Evolutionary conservation across 352 stramenopile species (phyloP), one percentile per base, ranked within the genome.

Genomic region (Globisporangium parvum): DNA sequence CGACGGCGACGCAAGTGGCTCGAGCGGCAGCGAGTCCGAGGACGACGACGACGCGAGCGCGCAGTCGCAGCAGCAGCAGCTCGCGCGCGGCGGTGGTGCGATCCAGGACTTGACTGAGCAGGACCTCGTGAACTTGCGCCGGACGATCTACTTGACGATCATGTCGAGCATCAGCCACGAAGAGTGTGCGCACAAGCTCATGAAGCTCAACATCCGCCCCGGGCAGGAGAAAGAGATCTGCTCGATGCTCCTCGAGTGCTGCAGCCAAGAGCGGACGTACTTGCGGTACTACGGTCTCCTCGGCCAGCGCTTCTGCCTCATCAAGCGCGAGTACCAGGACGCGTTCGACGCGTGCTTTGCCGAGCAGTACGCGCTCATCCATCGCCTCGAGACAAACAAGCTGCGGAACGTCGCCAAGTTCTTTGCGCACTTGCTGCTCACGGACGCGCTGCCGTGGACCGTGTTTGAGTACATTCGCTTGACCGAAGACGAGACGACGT

Each of bases 161-260:
- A 99, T 99, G 96, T 99, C 93, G 24, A 98, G 90, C 67, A 96
- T 98, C 20, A 96, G 91, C 5, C 98, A 99, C 73, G 97, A 99
- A 77, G 97, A 99, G 69, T 99, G 95, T 57, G 92, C 93, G 11
- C 97, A 99, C 83, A 99, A 99, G 72, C 77, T 99, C 20, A 85
- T 98, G 47, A 98, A 98, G 69, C 82, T 99, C 51, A 91, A 98
- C 62, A 98, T 99, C 55, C 95, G 93, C 10, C 69, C 85, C 8
- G 97, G 97, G 6, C 87, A 98, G 46, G 97, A 99, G 71, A 91
- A 90, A 48, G 96, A 99, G 66, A 91, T 99, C 15, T 98, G 97
- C 60, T 98, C 98, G 56, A 99, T 99, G 97, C 75, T 99, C 20
- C 96, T 99, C 51, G 97, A 99, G 69, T 99, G 97, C 71, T 99